phyloP scores from a whole-genome alignment of 1,139 yeast genomes.

The Debaryomycetaceae sp. region DNA sequence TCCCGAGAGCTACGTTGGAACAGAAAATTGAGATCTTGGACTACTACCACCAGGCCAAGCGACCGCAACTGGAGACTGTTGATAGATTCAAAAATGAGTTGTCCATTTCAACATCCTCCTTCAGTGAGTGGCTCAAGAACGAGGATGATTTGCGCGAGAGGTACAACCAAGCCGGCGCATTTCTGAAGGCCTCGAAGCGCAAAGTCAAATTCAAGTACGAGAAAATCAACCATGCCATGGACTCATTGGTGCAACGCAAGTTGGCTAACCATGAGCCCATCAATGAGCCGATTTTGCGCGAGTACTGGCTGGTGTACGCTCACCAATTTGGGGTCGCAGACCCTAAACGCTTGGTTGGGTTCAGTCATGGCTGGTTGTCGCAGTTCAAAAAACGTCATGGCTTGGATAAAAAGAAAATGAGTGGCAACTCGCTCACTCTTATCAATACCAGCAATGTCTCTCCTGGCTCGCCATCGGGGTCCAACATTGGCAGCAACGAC shows the following conservation, averaged over 20 bases:
- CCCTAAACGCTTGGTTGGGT: slow-evolving; percentile 50
- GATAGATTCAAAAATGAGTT: slow-evolving; percentile 44
- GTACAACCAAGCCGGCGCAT: slow-evolving; percentile 32
- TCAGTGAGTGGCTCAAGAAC: slow-evolving; percentile 57
- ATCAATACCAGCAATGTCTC: slow-evolving; percentile 7
- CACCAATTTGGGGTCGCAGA: slow-evolving; percentile 55
- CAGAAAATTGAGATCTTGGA: slow-evolving; percentile 55
- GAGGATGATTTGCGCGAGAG: slow-evolving; percentile 47
- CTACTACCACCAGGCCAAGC: slow-evolving; percentile 41
- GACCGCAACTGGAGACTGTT: slow-evolving; percentile 58
- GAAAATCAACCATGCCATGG: slow-evolving; percentile 57
- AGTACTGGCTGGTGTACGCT: slow-evolving; percentile 54
- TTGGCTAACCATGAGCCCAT: slow-evolving; percentile 42
- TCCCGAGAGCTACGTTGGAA: slow-evolving; percentile 56
- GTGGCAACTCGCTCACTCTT: slow-evolving; percentile 13
- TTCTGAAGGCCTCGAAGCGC: slow-evolving; percentile 39
- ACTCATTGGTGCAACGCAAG: slow-evolving; percentile 43
- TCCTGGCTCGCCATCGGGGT: slow-evolving; percentile 3
- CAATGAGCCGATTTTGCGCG: slow-evolving; percentile 51
- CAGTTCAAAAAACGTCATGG: slow-evolving; percentile 60
- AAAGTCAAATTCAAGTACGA: slow-evolving; percentile 53
- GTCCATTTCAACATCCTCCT: slow-evolving; percentile 53
- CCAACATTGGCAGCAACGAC: slow-evolving; percentile 1
- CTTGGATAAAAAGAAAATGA: slow-evolving; percentile 36
- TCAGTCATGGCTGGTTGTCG: slow-evolving; percentile 60